Evolutionary conservation across 345 rosid species (phyloP).

Genomic region (Xanthoceras sorbifolium): DNA sequence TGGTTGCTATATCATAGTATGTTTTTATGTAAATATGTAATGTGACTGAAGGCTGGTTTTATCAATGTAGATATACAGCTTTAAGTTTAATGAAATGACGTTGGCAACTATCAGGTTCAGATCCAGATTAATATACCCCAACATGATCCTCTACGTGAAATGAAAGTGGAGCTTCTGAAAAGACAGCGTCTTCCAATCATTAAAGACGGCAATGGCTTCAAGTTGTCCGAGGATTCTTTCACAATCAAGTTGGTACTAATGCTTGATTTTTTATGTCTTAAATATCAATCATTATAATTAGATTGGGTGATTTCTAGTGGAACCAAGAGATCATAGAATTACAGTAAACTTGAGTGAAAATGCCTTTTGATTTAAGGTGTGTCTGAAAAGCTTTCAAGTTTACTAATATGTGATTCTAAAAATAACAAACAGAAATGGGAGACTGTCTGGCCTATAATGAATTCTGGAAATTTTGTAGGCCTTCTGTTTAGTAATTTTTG

Average conservation of each 20-base stretch:
- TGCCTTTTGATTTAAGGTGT: no score
- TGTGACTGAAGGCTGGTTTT: not conserved
- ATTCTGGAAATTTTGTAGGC: no score
- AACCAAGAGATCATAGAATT: not conserved
- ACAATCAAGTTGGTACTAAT: slow-evolving; percentile 62
- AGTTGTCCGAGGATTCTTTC: slow-evolving; percentile 48
- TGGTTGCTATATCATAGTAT: not conserved
- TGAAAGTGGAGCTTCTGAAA: slow-evolving; percentile 59
- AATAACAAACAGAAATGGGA: not conserved
- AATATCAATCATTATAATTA: slow-evolving; percentile 4
- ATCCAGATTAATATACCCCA: slow-evolving; percentile 49
- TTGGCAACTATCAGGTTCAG: slow-evolving; percentile 52
- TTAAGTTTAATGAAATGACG: slow-evolving; percentile 10
- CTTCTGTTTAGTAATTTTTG: no score
- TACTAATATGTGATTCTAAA: not conserved
- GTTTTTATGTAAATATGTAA: not conserved
- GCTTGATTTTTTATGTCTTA: slow-evolving; percentile 19
- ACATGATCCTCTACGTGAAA: slow-evolving; percentile 49
- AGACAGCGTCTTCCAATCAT: slow-evolving; percentile 39
- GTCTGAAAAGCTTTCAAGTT: not conserved
- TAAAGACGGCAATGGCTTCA: slow-evolving; percentile 42
- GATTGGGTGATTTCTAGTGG: not conserved
- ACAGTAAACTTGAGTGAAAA: not conserved
- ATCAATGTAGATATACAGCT: not conserved
- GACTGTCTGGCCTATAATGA: no score